A percentile compares a stretch with the other conserved stretches of the same genome.
These are phyloP conservation scores for Lasiodiplodia citricola DNA, from an alignment of 2,329 filamentous ascomycete species.

Conservation along the genomic window DNA sequence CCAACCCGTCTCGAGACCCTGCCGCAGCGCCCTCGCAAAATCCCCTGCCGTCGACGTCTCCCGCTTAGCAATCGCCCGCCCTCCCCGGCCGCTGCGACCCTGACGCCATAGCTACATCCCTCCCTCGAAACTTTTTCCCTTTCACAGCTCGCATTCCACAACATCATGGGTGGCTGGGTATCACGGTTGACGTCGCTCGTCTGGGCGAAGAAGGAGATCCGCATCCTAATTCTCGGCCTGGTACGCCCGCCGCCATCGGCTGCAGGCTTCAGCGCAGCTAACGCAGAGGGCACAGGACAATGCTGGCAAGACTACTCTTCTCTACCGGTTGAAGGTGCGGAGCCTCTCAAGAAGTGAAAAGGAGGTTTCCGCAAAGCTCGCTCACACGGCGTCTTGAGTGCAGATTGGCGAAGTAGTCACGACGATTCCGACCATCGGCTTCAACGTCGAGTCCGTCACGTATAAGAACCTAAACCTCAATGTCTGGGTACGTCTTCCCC, in stretches of 20 bases:
- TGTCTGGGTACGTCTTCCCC: slow-evolving; percentile 76
- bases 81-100: slow-evolving; percentile 26
- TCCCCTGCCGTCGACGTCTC: neutral
- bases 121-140: slow-evolving; percentile 9
- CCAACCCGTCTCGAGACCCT: neutral
- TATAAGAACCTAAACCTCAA: slow-evolving; percentile 99
- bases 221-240: slow-evolving; percentile 92
- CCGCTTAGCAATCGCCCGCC: slow-evolving; percentile 13
- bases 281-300: slow-evolving; percentile 71
- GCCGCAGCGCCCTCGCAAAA: neutral
- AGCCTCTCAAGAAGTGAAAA: neutral
- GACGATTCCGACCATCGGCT: slow-evolving; percentile 98
- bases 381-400: slow-evolving; percentile 23
- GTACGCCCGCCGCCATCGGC: slow-evolving; percentile 59
- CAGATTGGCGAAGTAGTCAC: slow-evolving; percentile 98
- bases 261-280: slow-evolving; percentile 5
- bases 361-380: neutral
- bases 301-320: slow-evolving; percentile 94
- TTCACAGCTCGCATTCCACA: neutral
- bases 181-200: slow-evolving; percentile 71
- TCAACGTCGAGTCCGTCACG: slow-evolving; percentile 98
- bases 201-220: slow-evolving; percentile 96
- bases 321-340: slow-evolving; percentile 90
- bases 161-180: slow-evolving; percentile 60
- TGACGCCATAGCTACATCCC: slow-evolving; percentile 20